Conservation (phyloP, 2,329 filamentous ascomycete species). For the Ceratocystis eucalypticola region DNA sequence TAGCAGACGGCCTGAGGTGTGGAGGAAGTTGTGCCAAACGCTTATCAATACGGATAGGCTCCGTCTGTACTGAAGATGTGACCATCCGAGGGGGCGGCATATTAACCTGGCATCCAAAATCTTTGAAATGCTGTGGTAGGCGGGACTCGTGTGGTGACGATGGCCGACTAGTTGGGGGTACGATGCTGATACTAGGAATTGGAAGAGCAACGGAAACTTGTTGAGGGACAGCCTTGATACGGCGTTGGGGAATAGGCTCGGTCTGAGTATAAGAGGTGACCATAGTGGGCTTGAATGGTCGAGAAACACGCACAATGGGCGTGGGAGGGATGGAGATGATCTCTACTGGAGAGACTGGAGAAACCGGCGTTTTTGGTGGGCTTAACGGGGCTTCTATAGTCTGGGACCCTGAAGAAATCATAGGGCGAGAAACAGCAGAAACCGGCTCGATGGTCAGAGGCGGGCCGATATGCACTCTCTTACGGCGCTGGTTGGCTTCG, state of each 20-base stretch:
- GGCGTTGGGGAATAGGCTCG: conserved; percentile 26
- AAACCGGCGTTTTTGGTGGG: conserved; percentile 51
- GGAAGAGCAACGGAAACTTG: conserved; percentile 31
- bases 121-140: conserved; percentile 70
- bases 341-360: conserved; percentile 32
- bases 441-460: conserved; percentile 38
- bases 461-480: conserved; percentile 46
- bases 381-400: conserved; percentile 49
- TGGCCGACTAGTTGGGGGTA: conserved; percentile 76
- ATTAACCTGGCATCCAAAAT: conserved; percentile 67
- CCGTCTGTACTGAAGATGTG: conserved; percentile 53
- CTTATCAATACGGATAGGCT: conserved; percentile 75
- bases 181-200: conserved; percentile 81
- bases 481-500: conserved; percentile 60
- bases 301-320: conserved; percentile 21
- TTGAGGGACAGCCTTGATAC: background rate
- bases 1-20: conserved; percentile 66
- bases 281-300: conserved; percentile 30
- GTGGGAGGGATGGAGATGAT: conserved; percentile 30
- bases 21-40: conserved; percentile 60
- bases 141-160: conserved; percentile 59
- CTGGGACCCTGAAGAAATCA: conserved; percentile 54
- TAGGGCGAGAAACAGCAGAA: conserved; percentile 24
- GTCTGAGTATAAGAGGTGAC: conserved; percentile 52
- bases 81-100: conserved; percentile 28